Evolutionary conservation across 2,329 filamentous ascomycete species (phyloP).

Genomic region (Microcyclosporella mali): DNA sequence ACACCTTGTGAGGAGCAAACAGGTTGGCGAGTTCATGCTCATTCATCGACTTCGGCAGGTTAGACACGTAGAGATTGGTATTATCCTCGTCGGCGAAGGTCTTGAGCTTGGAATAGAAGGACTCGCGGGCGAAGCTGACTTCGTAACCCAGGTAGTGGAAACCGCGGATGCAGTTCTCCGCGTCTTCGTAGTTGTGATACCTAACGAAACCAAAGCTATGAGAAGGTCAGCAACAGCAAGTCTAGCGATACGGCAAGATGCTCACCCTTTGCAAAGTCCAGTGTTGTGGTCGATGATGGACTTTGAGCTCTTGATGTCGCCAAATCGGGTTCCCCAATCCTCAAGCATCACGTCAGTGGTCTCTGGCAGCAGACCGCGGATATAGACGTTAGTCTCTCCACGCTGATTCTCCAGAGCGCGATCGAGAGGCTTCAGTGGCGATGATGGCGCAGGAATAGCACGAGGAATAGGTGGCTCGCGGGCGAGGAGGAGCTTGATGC

Average conservation of each 20-base stretch:
- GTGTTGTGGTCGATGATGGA: constrained; percentile 95
- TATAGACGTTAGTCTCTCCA: constrained; percentile 96
- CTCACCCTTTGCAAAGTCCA: constrained; percentile 90
- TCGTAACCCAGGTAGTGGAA: constrained; percentile 95
- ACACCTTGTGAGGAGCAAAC: constrained; percentile 73
- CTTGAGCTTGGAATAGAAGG: constrained; percentile 93
- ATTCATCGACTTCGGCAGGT: constrained; percentile 84
- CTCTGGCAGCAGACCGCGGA: constrained; percentile 88
- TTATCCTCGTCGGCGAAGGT: constrained; percentile 83
- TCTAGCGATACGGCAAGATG: constrained; percentile 13
- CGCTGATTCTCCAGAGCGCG: constrained; percentile 92
- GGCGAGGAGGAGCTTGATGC: constrained; percentile 44
- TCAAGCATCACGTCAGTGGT: constrained; percentile 87
- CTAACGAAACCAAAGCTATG: constrained; percentile 93
- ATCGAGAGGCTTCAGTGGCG: constrained; percentile 82
- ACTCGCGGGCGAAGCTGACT: constrained; percentile 96
- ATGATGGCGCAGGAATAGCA: constrained; percentile 83
- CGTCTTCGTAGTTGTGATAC: constrained; percentile 79
- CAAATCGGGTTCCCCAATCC: constrained; percentile 79
- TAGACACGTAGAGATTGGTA: constrained; percentile 97
- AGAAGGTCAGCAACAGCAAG: constrained; percentile 27
- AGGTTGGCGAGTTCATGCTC: constrained; percentile 78
- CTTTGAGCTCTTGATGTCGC: constrained; percentile 92
- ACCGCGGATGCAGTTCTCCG: constrained; percentile 91
- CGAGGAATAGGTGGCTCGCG: constrained; percentile 77